Evolutionary conservation across 1,284 basidiomycete genomes (phyloP).

Genomic region (Fomitopsis palustris): DNA sequence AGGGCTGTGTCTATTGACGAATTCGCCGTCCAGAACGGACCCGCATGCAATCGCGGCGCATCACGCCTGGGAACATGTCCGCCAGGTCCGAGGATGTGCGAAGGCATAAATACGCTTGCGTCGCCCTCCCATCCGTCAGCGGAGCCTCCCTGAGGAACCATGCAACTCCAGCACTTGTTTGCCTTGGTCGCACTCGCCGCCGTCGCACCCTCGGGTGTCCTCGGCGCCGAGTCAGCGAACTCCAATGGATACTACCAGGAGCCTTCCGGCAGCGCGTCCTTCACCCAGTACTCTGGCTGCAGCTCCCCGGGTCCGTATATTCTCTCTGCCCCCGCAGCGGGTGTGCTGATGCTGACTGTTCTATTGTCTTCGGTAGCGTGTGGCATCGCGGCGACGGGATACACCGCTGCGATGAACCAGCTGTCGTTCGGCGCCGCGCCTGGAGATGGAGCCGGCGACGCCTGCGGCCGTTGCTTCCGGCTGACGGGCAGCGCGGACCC

Average conservation of each 20-base stretch:
- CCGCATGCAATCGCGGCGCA: not conserved
- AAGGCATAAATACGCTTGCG: not conserved
- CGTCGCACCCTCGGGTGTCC: not conserved
- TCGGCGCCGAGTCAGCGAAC: not conserved
- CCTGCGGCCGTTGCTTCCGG: constrained; percentile 56
- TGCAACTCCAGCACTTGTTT: not conserved
- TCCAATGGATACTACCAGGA: constrained; percentile 47
- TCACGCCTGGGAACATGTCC: not conserved
- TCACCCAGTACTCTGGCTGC: constrained; percentile 55
- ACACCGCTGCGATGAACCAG: constrained; percentile 54
- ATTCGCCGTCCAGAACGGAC: not conserved
- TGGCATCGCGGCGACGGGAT: constrained; percentile 46
- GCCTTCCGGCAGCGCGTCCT: constrained; percentile 47
- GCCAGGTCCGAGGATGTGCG: not conserved
- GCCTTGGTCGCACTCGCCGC: not conserved
- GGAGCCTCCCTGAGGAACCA: not conserved
- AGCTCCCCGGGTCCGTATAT: constrained; percentile 35
- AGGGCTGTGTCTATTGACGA: not conserved
- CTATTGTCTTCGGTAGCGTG: constrained; percentile 40
- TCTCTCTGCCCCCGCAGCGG: too few species aligned
- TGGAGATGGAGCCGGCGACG: constrained; percentile 52
- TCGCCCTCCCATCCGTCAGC: not conserved
- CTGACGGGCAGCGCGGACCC: constrained; percentile 50
- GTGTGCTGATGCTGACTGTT: not conserved
- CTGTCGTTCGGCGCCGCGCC: constrained; percentile 49